Evolutionary conservation across 176 grass and related monocot genomes (phyloP), one percentile per base, ranked within the genome.

Genomic region (Hordeum vulgare): DNA sequence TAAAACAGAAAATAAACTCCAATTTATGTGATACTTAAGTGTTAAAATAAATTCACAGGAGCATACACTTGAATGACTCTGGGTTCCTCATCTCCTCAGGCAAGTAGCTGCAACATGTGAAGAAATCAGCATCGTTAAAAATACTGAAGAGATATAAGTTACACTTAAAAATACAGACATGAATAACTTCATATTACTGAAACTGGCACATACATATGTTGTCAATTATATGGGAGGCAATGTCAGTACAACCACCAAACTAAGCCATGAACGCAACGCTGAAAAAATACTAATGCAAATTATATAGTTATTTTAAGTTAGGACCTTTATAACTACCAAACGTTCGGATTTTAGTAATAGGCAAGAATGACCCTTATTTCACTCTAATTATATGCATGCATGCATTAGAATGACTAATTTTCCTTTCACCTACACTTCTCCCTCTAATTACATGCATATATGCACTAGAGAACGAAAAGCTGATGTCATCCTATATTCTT

Each of bases 11-110:
- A 57, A 77, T 29, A 71, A 63, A 45, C 13, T 71, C 21, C 27
- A 69, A 71, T 34, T 66, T 34, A 88, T 74, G 80, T 41, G 44
- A 77, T 59, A 31, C 3, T 0, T 62, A 59, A 49, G 61, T 60
- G 33, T 67, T 59, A 49, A 80, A 86, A 74, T 20, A 89, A 78
- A 49, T 23, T 76, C 45, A 14, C 35, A 88, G 74, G 40, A 85
- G 23, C 91, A 87, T 86, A 99, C 97, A 89, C 83, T 99, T 99
- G 88, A 99, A 94, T 13, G 91, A 92, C 65, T 86, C 60, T 42
- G 91, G 97, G 81, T 96, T 96, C 86, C 97, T 96, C 97, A 99
- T 92, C 81, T 99, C 97, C 67, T 90, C 97, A 15, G 97, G 97
- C 78, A 99, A 92, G 87, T 99, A 96, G 66, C 97, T 99, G 93